Conservation (phyloP, 2,329 filamentous ascomycete genomes). For the Zymoseptoria pseudotritici region DNA sequence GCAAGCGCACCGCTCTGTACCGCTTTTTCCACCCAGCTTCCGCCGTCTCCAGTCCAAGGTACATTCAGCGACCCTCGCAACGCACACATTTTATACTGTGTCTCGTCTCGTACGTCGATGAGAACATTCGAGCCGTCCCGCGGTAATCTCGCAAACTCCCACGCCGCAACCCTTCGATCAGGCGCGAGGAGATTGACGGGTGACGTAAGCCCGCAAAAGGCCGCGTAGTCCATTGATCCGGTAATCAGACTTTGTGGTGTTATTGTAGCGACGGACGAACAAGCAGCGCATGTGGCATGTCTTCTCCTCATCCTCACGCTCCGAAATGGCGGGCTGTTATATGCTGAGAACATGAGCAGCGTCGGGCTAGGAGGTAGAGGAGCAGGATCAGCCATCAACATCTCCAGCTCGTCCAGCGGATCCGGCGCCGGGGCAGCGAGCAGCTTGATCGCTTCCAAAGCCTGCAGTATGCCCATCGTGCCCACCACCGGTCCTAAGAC, state of each 20-base stretch:
- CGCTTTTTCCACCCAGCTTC: conserved; percentile 25
- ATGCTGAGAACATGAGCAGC: conserved; percentile 50
- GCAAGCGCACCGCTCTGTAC: conserved; percentile 13
- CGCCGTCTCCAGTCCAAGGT: conserved; percentile 52
- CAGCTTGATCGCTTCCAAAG: conserved; percentile 75
- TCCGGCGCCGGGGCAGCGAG: conserved; percentile 46
- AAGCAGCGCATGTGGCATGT: conserved; percentile 66
- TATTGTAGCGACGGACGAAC: conserved; percentile 57
- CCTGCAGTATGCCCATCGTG: conserved; percentile 86
- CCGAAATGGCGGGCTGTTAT: conserved; percentile 54
- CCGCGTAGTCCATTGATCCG: conserved; percentile 71
- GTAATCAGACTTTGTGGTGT: conserved; percentile 54
- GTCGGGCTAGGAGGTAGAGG: conserved; percentile 27
- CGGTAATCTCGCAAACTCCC: conserved; percentile 46
- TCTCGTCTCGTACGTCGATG: conserved; percentile 76
- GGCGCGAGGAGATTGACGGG: conserved; percentile 51
- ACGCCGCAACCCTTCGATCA: conserved; percentile 60
- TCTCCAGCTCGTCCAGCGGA: conserved; percentile 5
- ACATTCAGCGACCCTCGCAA: conserved; percentile 70
- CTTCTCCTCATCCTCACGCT: conserved; percentile 65
- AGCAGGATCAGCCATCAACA: conserved; percentile 10
- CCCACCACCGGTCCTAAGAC: conserved; percentile 90
- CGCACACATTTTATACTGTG: conserved; percentile 74
- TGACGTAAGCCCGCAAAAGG: conserved; percentile 66
- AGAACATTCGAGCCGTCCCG: conserved; percentile 47